Conservation (phyloP, 495 filamentous ascomycete genomes). For the Daldinia bambusicola region DNA sequence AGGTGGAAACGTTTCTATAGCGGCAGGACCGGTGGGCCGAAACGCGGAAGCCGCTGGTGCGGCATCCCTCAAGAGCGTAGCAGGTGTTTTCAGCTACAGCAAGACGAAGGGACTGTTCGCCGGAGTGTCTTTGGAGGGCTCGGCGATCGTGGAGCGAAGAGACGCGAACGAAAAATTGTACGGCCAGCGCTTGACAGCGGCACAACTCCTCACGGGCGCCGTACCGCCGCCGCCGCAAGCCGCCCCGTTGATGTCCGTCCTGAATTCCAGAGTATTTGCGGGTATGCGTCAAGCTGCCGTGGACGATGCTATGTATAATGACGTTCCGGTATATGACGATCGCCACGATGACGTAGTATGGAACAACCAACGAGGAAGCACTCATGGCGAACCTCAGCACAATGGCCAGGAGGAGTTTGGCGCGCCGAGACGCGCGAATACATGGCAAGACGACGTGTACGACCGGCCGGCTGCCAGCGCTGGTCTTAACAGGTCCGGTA, state of each 20-base stretch:
- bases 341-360: constrained; percentile 91
- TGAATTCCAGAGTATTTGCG: constrained; percentile 85
- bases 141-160: constrained; percentile 87
- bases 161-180: constrained; percentile 98
- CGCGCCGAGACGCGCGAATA: constrained; percentile 73
- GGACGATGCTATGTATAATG: constrained; percentile 86
- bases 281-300: constrained; percentile 62
- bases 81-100: constrained; percentile 93
- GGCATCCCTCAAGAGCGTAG: constrained; percentile 87
- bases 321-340: constrained; percentile 91
- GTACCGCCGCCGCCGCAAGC: constrained; percentile 83
- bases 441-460: constrained; percentile 92
- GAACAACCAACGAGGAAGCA: constrained; percentile 80
- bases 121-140: constrained; percentile 92
- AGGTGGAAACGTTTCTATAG: constrained; percentile 95
- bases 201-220: constrained; percentile 79
- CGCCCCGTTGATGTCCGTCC: constrained; percentile 81
- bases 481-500: constrained; percentile 53
- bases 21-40: constrained; percentile 90
- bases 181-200: constrained; percentile 80
- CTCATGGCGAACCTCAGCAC: constrained; percentile 77
- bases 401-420: constrained; percentile 71
- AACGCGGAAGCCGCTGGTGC: constrained; percentile 97
- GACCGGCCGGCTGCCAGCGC: constrained; percentile 70
- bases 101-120: constrained; percentile 98